Conservation (phyloP, 495 filamentous ascomycete species). For the Cairneyella variabilis region DNA sequence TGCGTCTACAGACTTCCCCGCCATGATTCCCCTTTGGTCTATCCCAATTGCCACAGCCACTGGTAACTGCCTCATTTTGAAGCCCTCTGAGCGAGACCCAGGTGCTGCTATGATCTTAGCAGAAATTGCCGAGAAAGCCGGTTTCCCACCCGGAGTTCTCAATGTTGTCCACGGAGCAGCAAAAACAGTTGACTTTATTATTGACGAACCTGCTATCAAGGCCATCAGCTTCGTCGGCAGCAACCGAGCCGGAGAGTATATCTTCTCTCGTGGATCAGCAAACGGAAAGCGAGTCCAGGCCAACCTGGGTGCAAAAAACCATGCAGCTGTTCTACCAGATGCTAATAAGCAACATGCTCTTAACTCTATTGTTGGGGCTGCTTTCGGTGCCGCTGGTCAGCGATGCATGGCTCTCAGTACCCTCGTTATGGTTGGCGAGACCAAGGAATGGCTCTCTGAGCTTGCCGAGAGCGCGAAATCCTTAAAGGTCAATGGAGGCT, state of each 20-base stretch:
- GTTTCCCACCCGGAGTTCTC: constrained; percentile 89
- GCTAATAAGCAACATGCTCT: constrained; percentile 97
- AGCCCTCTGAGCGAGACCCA: constrained; percentile 98
- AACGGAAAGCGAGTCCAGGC: constrained; percentile 94
- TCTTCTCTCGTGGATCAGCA: constrained; percentile 83
- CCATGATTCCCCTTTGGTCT: constrained; percentile 98
- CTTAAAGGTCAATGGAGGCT: constrained; percentile 90
- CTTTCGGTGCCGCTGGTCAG: constrained; percentile 95
- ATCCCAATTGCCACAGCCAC: constrained; percentile 93
- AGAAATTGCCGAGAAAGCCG: constrained; percentile 85
- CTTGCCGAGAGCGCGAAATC: constrained; percentile 86
- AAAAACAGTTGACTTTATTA: constrained; percentile 92
- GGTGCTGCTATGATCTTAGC: constrained; percentile 97
- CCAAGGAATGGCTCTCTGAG: constrained; percentile 87
- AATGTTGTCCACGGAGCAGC: constrained; percentile 93
- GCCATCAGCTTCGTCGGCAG: constrained; percentile 96
- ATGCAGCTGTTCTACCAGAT: constrained; percentile 91
- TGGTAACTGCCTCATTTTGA: constrained; percentile 91
- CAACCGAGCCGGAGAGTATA: constrained; percentile 97
- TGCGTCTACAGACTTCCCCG: constrained; percentile 75
- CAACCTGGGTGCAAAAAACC: constrained; percentile 98
- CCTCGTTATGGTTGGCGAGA: constrained; percentile 89
- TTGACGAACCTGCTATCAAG: constrained; percentile 95
- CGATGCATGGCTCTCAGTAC: constrained; percentile 97
- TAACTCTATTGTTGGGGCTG: constrained; percentile 90